Conservation (phyloP, 2,329 filamentous ascomycete genomes). For the Cladosporium colombiae region DNA sequence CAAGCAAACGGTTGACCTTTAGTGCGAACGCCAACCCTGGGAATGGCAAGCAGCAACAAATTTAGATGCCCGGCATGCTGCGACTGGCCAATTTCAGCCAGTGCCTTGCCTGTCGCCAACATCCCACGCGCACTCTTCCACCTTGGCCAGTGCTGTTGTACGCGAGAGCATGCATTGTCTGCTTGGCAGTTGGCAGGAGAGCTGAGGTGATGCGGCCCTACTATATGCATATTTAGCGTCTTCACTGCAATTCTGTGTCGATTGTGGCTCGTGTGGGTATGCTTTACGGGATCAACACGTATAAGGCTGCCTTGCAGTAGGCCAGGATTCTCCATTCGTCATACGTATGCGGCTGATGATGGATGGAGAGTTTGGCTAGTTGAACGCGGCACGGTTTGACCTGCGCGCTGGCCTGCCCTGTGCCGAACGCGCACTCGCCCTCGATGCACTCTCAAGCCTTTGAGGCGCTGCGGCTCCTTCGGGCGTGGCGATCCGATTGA, state of each 20-base stretch:
- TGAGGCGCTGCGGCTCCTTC: slow-evolving; percentile 18
- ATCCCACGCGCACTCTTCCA: not conserved
- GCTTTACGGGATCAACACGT: not conserved
- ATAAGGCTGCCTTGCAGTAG: not conserved
- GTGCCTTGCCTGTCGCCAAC: not conserved
- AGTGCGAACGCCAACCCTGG: slow-evolving; percentile 6
- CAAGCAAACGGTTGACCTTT: slow-evolving; percentile 13
- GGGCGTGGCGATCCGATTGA: slow-evolving; percentile 10
- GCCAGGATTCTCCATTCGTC: not conserved
- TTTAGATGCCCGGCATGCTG: slow-evolving; percentile 13
- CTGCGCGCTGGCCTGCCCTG: slow-evolving; percentile 10
- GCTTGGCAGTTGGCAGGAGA: slow-evolving; percentile 10
- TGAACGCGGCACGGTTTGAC: slow-evolving; percentile 4
- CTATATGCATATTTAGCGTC: not conserved
- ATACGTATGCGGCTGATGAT: slow-evolving; percentile 17
- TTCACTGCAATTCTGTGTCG: not conserved
- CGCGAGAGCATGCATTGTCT: not conserved
- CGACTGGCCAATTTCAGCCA: slow-evolving; percentile 8
- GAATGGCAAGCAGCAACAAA: slow-evolving; percentile 5
- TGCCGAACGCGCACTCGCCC: slow-evolving; percentile 1
- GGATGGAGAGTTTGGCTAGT: not conserved
- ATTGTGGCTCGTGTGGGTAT: no score
- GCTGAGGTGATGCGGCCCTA: not conserved
- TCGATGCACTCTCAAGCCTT: slow-evolving; percentile 11
- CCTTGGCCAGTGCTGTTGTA: slow-evolving; percentile 10